phyloP scores from a whole-genome alignment of 2,329 filamentous ascomycete species.

The Zalaria obscura region DNA sequence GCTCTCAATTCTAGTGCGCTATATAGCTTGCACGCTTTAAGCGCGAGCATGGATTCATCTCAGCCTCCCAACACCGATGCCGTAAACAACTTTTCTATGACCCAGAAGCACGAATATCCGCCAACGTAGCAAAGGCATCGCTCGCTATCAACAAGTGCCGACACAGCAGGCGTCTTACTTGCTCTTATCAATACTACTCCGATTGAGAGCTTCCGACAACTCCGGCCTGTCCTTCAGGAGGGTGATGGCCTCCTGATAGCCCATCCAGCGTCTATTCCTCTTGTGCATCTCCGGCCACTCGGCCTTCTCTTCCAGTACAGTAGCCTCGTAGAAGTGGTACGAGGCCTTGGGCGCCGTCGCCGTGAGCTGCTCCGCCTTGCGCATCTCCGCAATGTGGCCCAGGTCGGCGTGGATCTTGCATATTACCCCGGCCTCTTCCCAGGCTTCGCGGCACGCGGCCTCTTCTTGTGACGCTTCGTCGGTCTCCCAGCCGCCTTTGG shows the following conservation, averaged over 20 bases:
- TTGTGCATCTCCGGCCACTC: constrained; percentile 94
- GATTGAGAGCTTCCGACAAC: constrained; percentile 71
- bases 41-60: too few species aligned
- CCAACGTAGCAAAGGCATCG: too few species aligned
- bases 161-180: neutral
- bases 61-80: too few species aligned
- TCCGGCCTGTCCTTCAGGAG: constrained; percentile 69
- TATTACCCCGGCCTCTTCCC: constrained; percentile 93
- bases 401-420: constrained; percentile 76
- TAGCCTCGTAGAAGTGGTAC: constrained; percentile 76
- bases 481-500: constrained; percentile 94
- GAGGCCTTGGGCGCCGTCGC: constrained; percentile 52
- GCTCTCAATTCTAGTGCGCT: too few species aligned
- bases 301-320: constrained; percentile 69
- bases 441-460: constrained; percentile 76
- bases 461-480: constrained; percentile 81
- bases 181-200: constrained; percentile 36
- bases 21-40: too few species aligned
- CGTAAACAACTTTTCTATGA: too few species aligned
- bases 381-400: constrained; percentile 71
- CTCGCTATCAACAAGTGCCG: too few species aligned
- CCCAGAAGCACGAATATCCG: too few species aligned
- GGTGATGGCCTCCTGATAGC: constrained; percentile 66
- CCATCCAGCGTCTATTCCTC: constrained; percentile 80
- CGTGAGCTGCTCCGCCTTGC: constrained; percentile 39